phyloP scores from a whole-genome alignment of 164 flowering plant genomes.

The Kalanchoe fedtschenkoi region DNA sequence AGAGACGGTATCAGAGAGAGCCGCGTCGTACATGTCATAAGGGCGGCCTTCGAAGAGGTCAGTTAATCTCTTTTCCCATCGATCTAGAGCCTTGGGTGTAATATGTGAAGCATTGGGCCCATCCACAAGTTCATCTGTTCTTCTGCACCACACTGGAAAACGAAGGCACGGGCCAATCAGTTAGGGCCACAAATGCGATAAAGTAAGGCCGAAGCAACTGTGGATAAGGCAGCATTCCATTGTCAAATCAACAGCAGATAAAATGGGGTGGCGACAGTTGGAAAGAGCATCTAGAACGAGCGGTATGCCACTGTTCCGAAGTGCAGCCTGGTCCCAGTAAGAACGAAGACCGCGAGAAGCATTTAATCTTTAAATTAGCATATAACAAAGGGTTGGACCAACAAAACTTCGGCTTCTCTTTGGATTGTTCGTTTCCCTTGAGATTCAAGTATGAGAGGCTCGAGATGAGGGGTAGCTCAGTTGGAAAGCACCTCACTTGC shows the following conservation, averaged over 20 bases:
- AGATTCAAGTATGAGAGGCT: neutral
- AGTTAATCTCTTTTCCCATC: slow-evolving; percentile 76
- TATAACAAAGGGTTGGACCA: neutral
- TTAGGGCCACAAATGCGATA: neutral
- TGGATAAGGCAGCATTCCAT: no score
- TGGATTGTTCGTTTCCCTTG: neutral
- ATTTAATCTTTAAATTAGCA: neutral
- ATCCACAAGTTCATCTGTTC: slow-evolving; percentile 94
- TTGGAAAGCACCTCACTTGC: no score
- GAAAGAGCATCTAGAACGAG: neutral
- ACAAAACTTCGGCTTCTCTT: neutral
- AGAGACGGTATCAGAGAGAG: slow-evolving; percentile 69
- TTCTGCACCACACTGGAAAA: slow-evolving; percentile 82
- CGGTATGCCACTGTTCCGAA: no score
- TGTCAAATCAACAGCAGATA: no score
- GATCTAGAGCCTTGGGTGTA: slow-evolving; percentile 78
- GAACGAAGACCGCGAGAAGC: neutral
- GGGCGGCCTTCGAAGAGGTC: slow-evolving; percentile 72
- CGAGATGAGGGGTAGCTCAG: no score
- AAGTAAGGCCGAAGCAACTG: neutral
- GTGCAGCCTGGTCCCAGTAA: neutral
- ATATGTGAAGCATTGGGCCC: slow-evolving; percentile 94
- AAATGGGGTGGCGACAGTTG: neutral
- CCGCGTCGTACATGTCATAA: slow-evolving; percentile 89
- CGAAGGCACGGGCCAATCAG: neutral